Percentiles rank a stretch among this genome's conserved stretches.
phyloP scores from a whole-genome alignment of 2,329 filamentous ascomycete species.

The Pseudocercospora pini-densiflorae region DNA sequence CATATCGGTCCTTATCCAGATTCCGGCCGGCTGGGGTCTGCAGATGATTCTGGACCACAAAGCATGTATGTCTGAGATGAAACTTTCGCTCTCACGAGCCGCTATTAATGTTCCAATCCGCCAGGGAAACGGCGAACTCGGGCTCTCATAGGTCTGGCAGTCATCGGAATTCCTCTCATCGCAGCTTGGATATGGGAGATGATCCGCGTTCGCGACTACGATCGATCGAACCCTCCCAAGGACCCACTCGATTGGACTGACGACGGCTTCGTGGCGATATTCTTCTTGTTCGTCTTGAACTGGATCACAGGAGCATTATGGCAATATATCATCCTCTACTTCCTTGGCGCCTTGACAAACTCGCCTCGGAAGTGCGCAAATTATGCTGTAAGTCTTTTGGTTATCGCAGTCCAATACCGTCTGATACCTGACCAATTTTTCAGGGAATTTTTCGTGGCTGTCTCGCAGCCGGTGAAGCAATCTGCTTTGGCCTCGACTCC shows the following conservation, averaged over 20 bases:
- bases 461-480: slow-evolving; percentile 37
- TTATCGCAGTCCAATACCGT: too few species aligned
- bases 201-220: slow-evolving; percentile 32
- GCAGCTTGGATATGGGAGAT: slow-evolving; percentile 41
- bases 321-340: slow-evolving; percentile 40
- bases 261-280: slow-evolving; percentile 31
- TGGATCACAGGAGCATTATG: slow-evolving; percentile 34
- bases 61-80: background rate
- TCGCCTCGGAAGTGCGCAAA: slow-evolving; percentile 23
- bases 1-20: slow-evolving; percentile 40
- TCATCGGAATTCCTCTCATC: slow-evolving; percentile 33
- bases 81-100: too few species aligned
- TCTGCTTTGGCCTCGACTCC: slow-evolving; percentile 37
- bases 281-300: slow-evolving; percentile 34
- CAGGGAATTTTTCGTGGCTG: slow-evolving; percentile 37
- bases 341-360: slow-evolving; percentile 39
- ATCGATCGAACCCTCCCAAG: slow-evolving; percentile 27
- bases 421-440: too few species aligned
- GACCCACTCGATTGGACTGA: slow-evolving; percentile 35
- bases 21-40: slow-evolving; percentile 36
- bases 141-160: slow-evolving; percentile 30
- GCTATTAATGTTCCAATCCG: too few species aligned
- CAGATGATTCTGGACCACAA: slow-evolving; percentile 23
- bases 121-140: slow-evolving; percentile 16
- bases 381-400: slow-evolving; percentile 24